These are phyloP conservation scores for Ascobolus immersus DNA, from an alignment of 495 filamentous ascomycete species.

Conservation along the genomic window DNA sequence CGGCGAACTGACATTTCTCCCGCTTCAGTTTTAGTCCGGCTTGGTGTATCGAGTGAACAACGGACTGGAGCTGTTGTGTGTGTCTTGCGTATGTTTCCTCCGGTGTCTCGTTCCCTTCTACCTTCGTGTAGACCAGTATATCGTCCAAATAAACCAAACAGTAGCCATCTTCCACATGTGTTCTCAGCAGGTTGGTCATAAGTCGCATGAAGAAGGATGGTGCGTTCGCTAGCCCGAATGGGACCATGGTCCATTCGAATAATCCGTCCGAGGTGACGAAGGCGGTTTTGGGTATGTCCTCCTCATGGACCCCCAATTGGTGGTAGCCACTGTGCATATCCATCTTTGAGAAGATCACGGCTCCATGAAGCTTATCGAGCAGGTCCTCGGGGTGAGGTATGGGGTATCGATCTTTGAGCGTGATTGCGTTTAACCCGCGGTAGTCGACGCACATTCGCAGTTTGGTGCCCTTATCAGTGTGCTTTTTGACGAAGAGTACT, in stretches of 20 bases:
- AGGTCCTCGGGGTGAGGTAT: constrained; percentile 22
- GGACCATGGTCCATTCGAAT: constrained; percentile 3
- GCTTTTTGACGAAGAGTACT: no score
- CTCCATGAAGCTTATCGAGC: constrained; percentile 13
- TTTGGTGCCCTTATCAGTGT: no score
- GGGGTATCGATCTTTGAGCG: constrained; percentile 21
- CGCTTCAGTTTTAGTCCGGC: no score
- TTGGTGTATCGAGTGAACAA: no score
- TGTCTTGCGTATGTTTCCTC: no score
- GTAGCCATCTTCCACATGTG: no score
- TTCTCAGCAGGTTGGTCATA: constrained; percentile 15
- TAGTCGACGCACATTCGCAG: constrained; percentile 25
- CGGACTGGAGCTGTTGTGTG: no score
- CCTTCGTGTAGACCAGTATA: neutral
- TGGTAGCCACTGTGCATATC: constrained; percentile 1
- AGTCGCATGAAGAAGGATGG: constrained; percentile 13
- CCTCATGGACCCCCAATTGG: constrained; percentile 11
- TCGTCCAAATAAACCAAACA: neutral
- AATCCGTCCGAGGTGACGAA: constrained; percentile 8
- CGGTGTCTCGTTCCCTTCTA: no score
- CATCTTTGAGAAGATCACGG: constrained; percentile 7
- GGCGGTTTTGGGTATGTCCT: constrained; percentile 14
- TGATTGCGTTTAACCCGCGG: constrained; percentile 20
- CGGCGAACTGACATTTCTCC: no score
- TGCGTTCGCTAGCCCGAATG: constrained; percentile 9